Base-by-base conservation (phyloP, 1,139 yeast genomes). In the Arxiozyma telluris region DNA sequence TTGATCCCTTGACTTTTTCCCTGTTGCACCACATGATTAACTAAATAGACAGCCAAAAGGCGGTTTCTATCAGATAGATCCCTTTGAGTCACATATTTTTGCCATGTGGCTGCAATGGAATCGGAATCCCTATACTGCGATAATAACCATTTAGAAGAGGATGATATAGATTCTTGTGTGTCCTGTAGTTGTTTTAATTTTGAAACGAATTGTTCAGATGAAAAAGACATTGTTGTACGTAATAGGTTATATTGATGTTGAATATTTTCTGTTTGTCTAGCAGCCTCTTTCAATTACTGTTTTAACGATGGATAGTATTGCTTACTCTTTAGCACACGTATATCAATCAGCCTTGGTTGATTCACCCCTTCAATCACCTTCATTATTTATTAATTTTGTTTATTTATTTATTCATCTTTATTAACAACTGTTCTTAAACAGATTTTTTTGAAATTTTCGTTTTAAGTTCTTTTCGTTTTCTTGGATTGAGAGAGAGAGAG, bases 11-110 rank as follows among this genome's bases (percentile, higher is more conserved):
- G 83, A 53, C 84, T 84, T 57, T 84, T 78, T 7, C 91, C 83
- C 65, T 87, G 88, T 67, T 89, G 96, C 0, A 87, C 87, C 38
- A 89, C 85, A 67, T 89, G 96, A 66, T 89, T 89, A 53, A 88
- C 84, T 39, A 89, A 74, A 64, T 89, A 89, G 47, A 89, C 76
- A 49, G 86, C 73, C 6, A 84, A 75, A 54, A 89, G 74, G 62
- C 78, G 78, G 64, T 84, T 79, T 56, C 74, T 66, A 20, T 76
- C 66, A 43, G 77, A 71, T 20, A 75, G 59, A 27, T 58, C 56
- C 11, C 58, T 50, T 49, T 59, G 59, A 21, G 59, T 53, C 58
- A 66, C 59, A 50, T 65, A 67, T 15, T 55, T 69, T 18, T 80
- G 71, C 96, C 96, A 89, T 21, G 80, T 70, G 51, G 74, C 70